Evolutionary conservation across 768 basidiomycete genomes (phyloP), one percentile per base, ranked within the genome.

Genomic region (button mushroom (Agaricus bisporus)): DNA sequence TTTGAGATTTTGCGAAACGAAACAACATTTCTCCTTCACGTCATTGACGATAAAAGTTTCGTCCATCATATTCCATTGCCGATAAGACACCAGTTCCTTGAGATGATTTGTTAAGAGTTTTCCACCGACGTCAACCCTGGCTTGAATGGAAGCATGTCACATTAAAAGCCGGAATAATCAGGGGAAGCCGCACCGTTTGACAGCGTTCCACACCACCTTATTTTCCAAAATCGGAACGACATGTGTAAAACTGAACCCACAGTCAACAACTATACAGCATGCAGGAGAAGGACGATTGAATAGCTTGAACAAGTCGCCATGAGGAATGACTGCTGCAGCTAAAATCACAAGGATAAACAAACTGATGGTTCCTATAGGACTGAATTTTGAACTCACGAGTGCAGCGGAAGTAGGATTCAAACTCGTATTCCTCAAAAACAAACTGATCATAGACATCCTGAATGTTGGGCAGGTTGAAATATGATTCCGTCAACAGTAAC

Each of bases 1-100:
- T 55, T 74, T 75, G 72, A 88, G 94, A 62, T 84, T 71, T 17
- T 73, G 72, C 11, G 91, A 84, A 51, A 95, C 86, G 67, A 86
- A 97, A 69, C 92, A 94, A 65, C 91, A 94, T 14, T 80, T 68
- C 68, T 98, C 93, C 68, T 95, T 94, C 61, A 92, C 87, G 62
- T 88, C 80, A 70, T 95, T 94, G 75, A 97, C 86, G 64, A 98
- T 88, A 66, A 87, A 82, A 2, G 92, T 95, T 67, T 98, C 88
- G 63, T 97, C 93, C 85, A 95, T 94, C 90, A 98, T 92, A 67
- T 98, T 91, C 90, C 91, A 98, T 64, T 98, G 95, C 41, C 95
- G 85, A 67, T 89, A 98, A 11, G 93, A 95, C 5, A 95, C 82
- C 42, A 95, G 77, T 64, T 95, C 91, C 64, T 97, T 97, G 20